Evolutionary conservation across 768 basidiomycete genomes (phyloP).

Genomic region (Podaxis rugospora): DNA sequence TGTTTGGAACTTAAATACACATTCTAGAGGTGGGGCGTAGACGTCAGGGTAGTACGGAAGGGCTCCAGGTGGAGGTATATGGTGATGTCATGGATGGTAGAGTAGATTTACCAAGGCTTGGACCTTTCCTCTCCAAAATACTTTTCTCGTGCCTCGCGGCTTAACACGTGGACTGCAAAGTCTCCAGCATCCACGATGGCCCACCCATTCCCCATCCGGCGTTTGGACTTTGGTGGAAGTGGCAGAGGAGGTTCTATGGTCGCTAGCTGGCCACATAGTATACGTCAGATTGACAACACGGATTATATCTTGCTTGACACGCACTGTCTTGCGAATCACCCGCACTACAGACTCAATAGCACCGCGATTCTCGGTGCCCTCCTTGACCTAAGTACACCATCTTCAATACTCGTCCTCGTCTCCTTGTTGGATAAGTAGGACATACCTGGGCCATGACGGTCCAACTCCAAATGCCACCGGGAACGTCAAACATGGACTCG

Average conservation of each 20-base stretch:
- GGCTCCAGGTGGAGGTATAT: neutral
- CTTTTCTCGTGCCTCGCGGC: constrained; percentile 58
- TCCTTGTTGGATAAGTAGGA: neutral
- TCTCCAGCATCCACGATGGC: constrained; percentile 79
- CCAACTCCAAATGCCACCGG: constrained; percentile 73
- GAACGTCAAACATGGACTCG: constrained; percentile 47
- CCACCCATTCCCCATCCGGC: constrained; percentile 67
- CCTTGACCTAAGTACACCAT: constrained; percentile 56
- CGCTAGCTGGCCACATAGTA: constrained; percentile 42
- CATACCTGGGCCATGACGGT: constrained; percentile 66
- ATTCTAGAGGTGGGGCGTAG: constrained; percentile 7
- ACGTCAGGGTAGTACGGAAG: constrained; percentile 20
- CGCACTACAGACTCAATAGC: constrained; percentile 73
- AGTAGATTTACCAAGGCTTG: neutral
- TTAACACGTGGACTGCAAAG: constrained; percentile 77
- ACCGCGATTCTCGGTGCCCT: constrained; percentile 77
- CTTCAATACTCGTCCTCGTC: constrained; percentile 7
- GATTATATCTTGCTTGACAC: constrained; percentile 21
- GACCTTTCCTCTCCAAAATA: constrained; percentile 44
- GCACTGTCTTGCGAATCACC: constrained; percentile 63
- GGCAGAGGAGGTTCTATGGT: constrained; percentile 51
- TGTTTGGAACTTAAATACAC: constrained; percentile 4
- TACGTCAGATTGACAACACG: neutral
- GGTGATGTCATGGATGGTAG: neutral
- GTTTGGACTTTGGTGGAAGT: constrained; percentile 61